Evolutionary conservation across 2,329 filamentous ascomycete species (phyloP), one percentile per base, ranked within the genome.

Genomic region (Aspergillus calidoustus): DNA sequence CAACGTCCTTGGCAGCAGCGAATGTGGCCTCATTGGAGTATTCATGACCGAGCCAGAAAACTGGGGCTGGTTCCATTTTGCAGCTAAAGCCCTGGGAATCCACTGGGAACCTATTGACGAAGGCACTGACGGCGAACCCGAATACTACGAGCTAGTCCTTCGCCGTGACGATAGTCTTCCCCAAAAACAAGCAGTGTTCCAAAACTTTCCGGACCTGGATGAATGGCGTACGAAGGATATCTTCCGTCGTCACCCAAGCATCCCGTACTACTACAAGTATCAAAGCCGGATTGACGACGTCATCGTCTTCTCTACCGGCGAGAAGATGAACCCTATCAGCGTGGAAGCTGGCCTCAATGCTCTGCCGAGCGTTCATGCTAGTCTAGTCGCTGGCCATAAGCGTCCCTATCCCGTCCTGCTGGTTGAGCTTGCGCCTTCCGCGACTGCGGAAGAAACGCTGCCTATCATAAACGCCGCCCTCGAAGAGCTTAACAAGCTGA

Each of bases 241-340:
- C 5, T 71, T 60, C 48, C 31, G 38, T 6, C 50, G 41, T 0
- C 69, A 71, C 49, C 63, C 67, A 2, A 57, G 47, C 2, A 55
- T 59, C 19, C 30, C 63, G 8, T 34, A 68, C n/a, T 58, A 61
- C 50, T 68, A 67, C 68, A 50, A 30, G 1, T 67, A 63, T 23
- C 30, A 54, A 41, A 61, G 61, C 17, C 65, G 61, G n/a, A 50
- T 47, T 4, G 71, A 72, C 53, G 69, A 72, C 57, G 60, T 71
- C 30, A 66, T 72, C n/a, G 70, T 71, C 1, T 64, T 73, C 19
- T 66, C 62, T 1, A 73, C 60, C 17, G 69, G 69, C 2, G 68
- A 72, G 51, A 73, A 73, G 43, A 56, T 66, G 15, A 72, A 72
- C 43, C 69, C 69, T 3, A 58, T 64, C 1, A 49, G 60, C 4